Evolutionary conservation across 768 basidiomycete species (phyloP).

Genomic region (Pleurotus pulmonarius): DNA sequence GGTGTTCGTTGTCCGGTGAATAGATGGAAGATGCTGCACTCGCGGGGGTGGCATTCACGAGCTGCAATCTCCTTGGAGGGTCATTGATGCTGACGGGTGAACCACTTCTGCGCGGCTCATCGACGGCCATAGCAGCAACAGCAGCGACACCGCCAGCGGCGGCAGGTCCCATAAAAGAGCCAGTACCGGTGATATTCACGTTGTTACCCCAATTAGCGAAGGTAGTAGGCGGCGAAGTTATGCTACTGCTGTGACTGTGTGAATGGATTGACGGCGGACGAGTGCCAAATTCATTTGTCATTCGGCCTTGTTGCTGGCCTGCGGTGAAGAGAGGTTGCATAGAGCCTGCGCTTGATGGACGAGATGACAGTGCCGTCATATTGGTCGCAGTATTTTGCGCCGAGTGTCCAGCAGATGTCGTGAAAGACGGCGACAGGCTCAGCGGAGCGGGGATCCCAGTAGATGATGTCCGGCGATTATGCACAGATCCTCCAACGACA

Average conservation of each 20-base stretch:
- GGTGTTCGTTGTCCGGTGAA: not conserved
- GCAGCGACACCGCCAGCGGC: constrained; percentile 14
- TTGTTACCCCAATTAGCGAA: constrained; percentile 7
- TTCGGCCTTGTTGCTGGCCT: constrained; percentile 13
- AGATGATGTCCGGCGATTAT: constrained; percentile 19
- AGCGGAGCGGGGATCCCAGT: constrained; percentile 20
- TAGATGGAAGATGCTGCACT: constrained; percentile 20
- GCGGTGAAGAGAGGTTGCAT: constrained; percentile 26
- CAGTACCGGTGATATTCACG: constrained; percentile 12
- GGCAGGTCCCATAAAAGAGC: constrained; percentile 10
- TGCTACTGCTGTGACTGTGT: constrained; percentile 15
- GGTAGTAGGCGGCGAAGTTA: constrained; percentile 14
- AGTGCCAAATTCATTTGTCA: constrained; percentile 11
- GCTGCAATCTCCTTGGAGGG: constrained; percentile 29
- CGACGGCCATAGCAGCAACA: constrained; percentile 10
- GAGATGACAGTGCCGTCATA: constrained; percentile 26
- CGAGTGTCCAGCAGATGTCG: constrained; percentile 18
- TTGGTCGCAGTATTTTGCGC: constrained; percentile 4
- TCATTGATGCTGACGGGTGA: constrained; percentile 41
- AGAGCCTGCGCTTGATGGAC: constrained; percentile 44
- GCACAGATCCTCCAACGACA: constrained; percentile 13
- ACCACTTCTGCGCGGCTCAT: constrained; percentile 25
- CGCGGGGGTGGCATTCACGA: constrained; percentile 35
- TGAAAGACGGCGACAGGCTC: constrained; percentile 19
- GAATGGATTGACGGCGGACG: constrained; percentile 13